These are phyloP conservation scores for Gentiana macrophylla DNA, from an alignment of 257 asterid species.

Conservation along the genomic window DNA sequence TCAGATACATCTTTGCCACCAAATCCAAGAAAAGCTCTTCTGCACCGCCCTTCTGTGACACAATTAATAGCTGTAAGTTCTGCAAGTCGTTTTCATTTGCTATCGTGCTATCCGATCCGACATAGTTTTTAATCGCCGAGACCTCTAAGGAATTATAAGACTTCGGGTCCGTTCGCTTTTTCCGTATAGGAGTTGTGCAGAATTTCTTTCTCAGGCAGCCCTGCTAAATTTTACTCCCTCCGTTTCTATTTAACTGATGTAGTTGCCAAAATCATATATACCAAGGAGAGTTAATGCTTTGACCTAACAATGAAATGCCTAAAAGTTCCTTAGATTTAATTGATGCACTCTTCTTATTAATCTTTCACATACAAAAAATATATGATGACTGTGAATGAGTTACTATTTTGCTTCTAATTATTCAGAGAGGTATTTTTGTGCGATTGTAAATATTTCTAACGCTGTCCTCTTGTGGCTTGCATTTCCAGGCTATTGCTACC, in stretches of 20 bases:
- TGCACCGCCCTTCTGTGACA: conserved; percentile 77
- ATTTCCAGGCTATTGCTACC: conserved; percentile 71
- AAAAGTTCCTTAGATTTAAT: too few relatives aligned
- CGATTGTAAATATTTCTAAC: too few relatives aligned
- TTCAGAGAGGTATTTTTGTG: too few relatives aligned
- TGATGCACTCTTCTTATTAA: too few relatives aligned
- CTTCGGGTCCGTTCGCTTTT: background rate
- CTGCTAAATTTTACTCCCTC: background rate
- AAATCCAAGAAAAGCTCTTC: conserved; percentile 82
- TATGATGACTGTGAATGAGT: too few relatives aligned
- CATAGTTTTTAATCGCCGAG: too few relatives aligned
- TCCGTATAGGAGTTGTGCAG: background rate
- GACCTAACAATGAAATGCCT: too few relatives aligned
- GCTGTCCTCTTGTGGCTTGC: conserved; percentile 4
- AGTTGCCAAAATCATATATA: too few relatives aligned
- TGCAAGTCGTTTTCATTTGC: conserved; percentile 4
- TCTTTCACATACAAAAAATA: too few relatives aligned
- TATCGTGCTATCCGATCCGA: too few relatives aligned
- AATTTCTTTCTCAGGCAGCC: background rate
- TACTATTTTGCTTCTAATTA: background rate
- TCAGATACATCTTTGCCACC: conserved; percentile 92
- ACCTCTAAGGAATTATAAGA: background rate
- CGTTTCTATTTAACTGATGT: too few relatives aligned
- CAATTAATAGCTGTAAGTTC: conserved; percentile 78
- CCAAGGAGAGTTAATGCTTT: too few relatives aligned